Base-by-base conservation (phyloP, 2,329 filamentous ascomycete genomes). In the Juglanconis oblonga region DNA sequence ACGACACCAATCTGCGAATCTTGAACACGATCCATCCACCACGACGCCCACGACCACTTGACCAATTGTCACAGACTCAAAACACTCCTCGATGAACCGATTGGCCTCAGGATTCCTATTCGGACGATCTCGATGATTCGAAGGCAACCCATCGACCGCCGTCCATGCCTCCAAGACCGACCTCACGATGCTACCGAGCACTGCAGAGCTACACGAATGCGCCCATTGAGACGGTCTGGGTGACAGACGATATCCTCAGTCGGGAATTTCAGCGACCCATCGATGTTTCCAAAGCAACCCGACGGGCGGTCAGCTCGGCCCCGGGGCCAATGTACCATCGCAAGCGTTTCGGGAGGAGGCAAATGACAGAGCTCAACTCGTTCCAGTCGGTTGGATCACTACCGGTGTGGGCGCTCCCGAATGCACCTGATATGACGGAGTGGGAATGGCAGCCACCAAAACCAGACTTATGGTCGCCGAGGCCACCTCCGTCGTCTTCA, bases 241-340 rank as follows among this genome's bases (percentile, higher is more conserved):
- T 88, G 63, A 79, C 81, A 35, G 86, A 89, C 66, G 76, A 82
- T 50, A 65, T 82, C 31, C 77, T 89, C 13, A 71, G 74, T 31
- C 71, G 74, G 55, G 79, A 80, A 3, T 83, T 86, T 65, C 76
- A 79, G 51, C 74, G 77, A 17, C 81, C 77, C 67, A 76, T 76
- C 52, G 66, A 62, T 35, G 63, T 78, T 11, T 76, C 74, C 7
- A 61, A 62, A 42, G 49, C 61, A 49, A 61, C 58, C 33, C 67
- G 67, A 17, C 72, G 74, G 40, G 65, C 67, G 14, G 69, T 67
- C 51, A 72, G 73, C 66, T 81, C 78, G 32, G 74, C 79, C 6
- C 79, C 80, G 0, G 83, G 83, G 0, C 82, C 83, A 1, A 73
- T 86, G 63, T 84, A 86, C 70, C 79, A 76, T 67, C 78, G 81